Evolutionary conservation across 805 yeast genomes (phyloP).

Genomic region (Maudiozyma bulderi): DNA sequence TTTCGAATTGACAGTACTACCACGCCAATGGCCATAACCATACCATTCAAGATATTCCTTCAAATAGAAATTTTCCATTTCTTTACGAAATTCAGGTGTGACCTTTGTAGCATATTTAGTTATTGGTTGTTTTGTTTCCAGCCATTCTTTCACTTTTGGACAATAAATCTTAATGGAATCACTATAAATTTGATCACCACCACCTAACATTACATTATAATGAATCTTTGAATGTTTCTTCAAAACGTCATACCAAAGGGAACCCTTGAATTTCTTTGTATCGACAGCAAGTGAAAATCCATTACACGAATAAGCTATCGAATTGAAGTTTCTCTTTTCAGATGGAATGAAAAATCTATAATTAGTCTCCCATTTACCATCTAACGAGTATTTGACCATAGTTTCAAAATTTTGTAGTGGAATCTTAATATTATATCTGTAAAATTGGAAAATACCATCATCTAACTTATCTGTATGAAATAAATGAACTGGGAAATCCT

Average conservation of each 20-base stretch:
- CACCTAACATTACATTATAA: slow-evolving; percentile 93
- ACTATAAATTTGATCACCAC: slow-evolving; percentile 92
- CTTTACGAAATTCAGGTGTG: slow-evolving; percentile 39
- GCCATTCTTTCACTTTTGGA: slow-evolving; percentile 50
- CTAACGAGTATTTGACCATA: slow-evolving; percentile 51
- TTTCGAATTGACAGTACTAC: slow-evolving; percentile 42
- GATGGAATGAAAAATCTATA: slow-evolving; percentile 68
- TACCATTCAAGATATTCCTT: slow-evolving; percentile 78
- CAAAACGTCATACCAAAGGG: slow-evolving; percentile 81
- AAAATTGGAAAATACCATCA: slow-evolving; percentile 39
- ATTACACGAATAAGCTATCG: slow-evolving; percentile 78
- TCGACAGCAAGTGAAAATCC: slow-evolving; percentile 76
- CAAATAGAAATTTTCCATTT: slow-evolving; percentile 59
- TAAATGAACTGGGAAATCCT: slow-evolving; percentile 35
- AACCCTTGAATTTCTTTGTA: slow-evolving; percentile 57
- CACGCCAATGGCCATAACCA: slow-evolving; percentile 81
- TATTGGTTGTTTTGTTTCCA: slow-evolving; percentile 37
- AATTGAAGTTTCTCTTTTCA: slow-evolving; percentile 58
- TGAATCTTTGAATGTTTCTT: slow-evolving; percentile 51
- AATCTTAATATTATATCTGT: slow-evolving; percentile 54
- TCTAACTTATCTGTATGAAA: slow-evolving; percentile 32
- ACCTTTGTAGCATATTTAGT: slow-evolving; percentile 37
- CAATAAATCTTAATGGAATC: slow-evolving; percentile 65
- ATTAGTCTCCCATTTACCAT: slow-evolving; percentile 33
- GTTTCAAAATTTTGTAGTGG: slow-evolving; percentile 44